Base-by-base conservation (phyloP, 768 basidiomycete species). In the Russula earlei region DNA sequence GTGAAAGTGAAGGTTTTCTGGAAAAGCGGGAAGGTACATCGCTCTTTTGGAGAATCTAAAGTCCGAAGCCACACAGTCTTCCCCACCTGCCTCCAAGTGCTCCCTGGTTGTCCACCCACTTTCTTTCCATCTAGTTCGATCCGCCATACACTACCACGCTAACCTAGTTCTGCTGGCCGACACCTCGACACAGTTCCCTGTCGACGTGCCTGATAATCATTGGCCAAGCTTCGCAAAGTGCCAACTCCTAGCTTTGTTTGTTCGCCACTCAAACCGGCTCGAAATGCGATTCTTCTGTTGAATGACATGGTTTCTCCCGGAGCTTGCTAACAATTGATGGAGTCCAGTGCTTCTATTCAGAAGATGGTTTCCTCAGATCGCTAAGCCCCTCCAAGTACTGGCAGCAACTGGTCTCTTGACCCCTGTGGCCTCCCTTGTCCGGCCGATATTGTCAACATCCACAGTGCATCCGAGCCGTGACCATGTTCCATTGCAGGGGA, bases 121-220 rank as follows among this genome's bases (percentile, higher is more conserved):
- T 22, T 25, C 22, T 20, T 49, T 43, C 43, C 43, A 50, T 44
- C 55, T 29, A 22, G 37, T 46, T 20, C 38, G 25, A 41, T 31
- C 3, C 10, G 7, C 29, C 29, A 31, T 31, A 31, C 49, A 36
- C 31, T 46, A 49, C 33, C 44, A 50, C 36, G 55, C 50, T 29
- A 25, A 37, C 48, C 17, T 29, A 7, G 17, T 56, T 50, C 36
- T 29, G 34, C 24, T 37, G 42, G 15, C 27, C 43, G 34, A 25
- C 25, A 45, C 24, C 40, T 41, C 33, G 44, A 53, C 52, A 52
- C 52, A 34, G 52, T 54, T 58, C 54, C 6, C 48, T 33, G 57
- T 54, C 37, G 44, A 58, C 52, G 52, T 53, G 52, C 57, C 44
- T 48, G 17, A 42, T 41, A 52, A 52, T 42, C 45, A 58, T 58